phyloP scores from a whole-genome alignment of 2,329 filamentous ascomycete genomes.

The Mollisia scopiformis region DNA sequence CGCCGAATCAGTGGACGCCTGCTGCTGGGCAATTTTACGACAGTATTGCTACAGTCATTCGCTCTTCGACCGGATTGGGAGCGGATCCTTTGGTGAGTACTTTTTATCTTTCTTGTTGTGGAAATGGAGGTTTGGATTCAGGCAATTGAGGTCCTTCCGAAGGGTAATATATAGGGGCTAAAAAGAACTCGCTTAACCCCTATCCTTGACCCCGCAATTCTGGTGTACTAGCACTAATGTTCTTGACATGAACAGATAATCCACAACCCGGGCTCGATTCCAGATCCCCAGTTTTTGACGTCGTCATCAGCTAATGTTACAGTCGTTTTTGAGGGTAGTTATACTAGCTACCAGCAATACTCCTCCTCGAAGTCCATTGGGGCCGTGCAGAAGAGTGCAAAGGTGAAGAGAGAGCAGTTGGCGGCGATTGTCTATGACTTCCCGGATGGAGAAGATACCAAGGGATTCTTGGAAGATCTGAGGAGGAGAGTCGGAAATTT shows the following conservation, averaged over 20 bases:
- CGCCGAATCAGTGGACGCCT: conserved; percentile 41
- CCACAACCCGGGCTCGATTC: conserved; percentile 46
- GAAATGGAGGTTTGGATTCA: no score
- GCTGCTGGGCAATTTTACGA: conserved; percentile 38
- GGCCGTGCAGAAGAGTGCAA: conserved; percentile 28
- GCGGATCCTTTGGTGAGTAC: conserved; percentile 41
- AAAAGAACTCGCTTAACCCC: neutral
- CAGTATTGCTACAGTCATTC: conserved; percentile 38
- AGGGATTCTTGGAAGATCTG: conserved; percentile 34
- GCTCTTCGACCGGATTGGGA: conserved; percentile 37
- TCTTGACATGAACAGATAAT: conserved; percentile 37
- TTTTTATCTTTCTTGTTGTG: neutral
- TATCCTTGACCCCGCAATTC: neutral
- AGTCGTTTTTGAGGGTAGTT: conserved; percentile 46
- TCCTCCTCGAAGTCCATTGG: conserved; percentile 37
- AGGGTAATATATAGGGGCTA: neutral
- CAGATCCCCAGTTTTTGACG: conserved; percentile 41
- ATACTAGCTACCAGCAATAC: conserved; percentile 41
- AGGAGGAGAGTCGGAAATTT: conserved; percentile 41
- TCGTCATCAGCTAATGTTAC: conserved; percentile 41
- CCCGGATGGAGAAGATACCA: conserved; percentile 24
- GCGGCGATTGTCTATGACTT: conserved; percentile 44
- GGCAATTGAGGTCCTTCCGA: no score
- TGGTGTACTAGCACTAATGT: neutral
- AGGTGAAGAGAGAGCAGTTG: conserved; percentile 37